These are phyloP conservation scores for Neofusicoccum umdonicola DNA, from an alignment of 2,329 filamentous ascomycete genomes.

Conservation along the genomic window DNA sequence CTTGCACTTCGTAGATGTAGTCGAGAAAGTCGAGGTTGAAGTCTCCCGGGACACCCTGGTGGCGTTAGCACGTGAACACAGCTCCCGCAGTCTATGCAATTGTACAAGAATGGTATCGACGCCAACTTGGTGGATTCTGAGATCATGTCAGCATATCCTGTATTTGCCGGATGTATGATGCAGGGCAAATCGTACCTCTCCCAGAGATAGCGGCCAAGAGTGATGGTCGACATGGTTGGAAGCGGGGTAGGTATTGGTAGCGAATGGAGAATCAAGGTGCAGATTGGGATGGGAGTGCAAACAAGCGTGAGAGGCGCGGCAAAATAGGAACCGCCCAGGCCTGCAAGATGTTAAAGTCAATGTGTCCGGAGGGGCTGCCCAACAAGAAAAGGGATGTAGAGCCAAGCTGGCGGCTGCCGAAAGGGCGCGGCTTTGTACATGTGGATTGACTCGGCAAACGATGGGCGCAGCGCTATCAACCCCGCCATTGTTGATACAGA, in stretches of 20 bases:
- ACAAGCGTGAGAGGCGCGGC: too few species aligned
- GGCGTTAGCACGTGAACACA: conserved; percentile 3
- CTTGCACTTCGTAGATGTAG: conserved; percentile 39
- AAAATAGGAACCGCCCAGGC: not conserved
- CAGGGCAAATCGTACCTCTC: conserved; percentile 24
- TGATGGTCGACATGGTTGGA: conserved; percentile 30
- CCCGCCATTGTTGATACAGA: not conserved
- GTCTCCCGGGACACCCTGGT: conserved; percentile 43
- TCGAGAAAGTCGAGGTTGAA: conserved; percentile 48
- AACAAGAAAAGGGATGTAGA: not conserved
- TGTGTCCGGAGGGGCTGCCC: not conserved
- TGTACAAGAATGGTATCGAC: conserved; percentile 39
- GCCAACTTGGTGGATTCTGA: conserved; percentile 40
- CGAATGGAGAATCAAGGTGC: not conserved
- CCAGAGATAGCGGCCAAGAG: conserved; percentile 45
- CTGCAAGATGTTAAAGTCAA: not conserved
- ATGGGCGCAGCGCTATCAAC: not conserved
- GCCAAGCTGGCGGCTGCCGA: not conserved
- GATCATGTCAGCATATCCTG: not conserved
- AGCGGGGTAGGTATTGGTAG: not conserved
- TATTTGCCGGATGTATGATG: not conserved
- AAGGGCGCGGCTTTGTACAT: not conserved
- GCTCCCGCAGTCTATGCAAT: not conserved
- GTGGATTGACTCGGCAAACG: not conserved
- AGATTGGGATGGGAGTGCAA: not conserved